phyloP scores from a whole-genome alignment of 129 eudicot species.

The Chrysanthemum lavandulifolium region DNA sequence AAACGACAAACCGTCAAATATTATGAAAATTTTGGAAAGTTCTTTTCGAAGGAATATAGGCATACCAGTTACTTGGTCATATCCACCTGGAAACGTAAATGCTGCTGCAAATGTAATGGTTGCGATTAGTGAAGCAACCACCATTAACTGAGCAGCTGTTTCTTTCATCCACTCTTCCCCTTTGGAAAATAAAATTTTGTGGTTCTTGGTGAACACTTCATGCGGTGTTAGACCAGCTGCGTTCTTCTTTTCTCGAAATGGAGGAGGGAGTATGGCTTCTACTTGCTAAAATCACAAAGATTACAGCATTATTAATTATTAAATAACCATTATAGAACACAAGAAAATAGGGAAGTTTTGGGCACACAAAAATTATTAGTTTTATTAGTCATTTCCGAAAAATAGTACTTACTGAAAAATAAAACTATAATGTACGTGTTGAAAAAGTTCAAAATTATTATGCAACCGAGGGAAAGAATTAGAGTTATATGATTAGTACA shows the following conservation, averaged over 20 bases:
- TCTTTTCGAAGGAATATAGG: constrained; percentile 20
- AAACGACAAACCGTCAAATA: constrained; percentile 25
- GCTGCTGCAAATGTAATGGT: constrained; percentile 32
- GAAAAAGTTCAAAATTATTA: too few relatives aligned
- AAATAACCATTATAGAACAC: too few relatives aligned
- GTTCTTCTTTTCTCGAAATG: constrained; percentile 22
- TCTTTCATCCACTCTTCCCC: constrained; percentile 31
- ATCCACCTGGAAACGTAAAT: constrained; percentile 35
- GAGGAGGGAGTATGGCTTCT: constrained; percentile 19
- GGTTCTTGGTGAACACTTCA: constrained; percentile 27
- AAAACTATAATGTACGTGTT: neutral
- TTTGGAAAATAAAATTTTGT: constrained; percentile 16
- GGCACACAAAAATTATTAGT: neutral
- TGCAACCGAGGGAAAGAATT: too few relatives aligned
- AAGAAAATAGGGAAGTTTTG: neutral
- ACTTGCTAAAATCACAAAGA: constrained; percentile 12
- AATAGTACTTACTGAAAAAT: neutral
- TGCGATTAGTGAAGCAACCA: constrained; percentile 25
- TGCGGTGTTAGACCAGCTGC: constrained; percentile 25
- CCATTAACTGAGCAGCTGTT: constrained; percentile 25
- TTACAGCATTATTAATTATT: neutral
- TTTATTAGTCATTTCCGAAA: neutral
- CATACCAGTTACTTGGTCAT: constrained; percentile 18
- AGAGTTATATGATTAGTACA: too few relatives aligned
- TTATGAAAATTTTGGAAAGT: constrained; percentile 23